A percentile compares a stretch with the other conserved stretches of the same genome.
Conservation (phyloP, 2,329 filamentous ascomycete species). For the Chalaropsis ovoidea region DNA sequence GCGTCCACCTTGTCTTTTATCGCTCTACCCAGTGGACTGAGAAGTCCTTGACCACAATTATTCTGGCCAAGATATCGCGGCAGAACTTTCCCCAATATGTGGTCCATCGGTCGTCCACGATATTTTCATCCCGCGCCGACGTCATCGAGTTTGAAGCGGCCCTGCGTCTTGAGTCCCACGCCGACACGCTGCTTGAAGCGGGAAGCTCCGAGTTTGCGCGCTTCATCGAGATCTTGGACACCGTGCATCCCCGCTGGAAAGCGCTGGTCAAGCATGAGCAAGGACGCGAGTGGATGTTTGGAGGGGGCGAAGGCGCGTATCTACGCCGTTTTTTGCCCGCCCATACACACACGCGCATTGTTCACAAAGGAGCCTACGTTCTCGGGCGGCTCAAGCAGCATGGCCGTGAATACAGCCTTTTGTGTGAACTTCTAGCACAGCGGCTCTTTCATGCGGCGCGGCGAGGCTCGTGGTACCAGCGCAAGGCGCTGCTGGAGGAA, state of each 20-base stretch:
- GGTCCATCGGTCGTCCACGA: constrained; percentile 78
- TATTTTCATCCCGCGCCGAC: constrained; percentile 65
- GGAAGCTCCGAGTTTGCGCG: constrained; percentile 58
- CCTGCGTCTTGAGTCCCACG: constrained; percentile 66
- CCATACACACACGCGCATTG: constrained; percentile 85
- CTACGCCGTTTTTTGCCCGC: constrained; percentile 80
- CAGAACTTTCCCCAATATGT: constrained; percentile 84
- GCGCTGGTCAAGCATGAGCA: constrained; percentile 62
- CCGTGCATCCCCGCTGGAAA: constrained; percentile 73
- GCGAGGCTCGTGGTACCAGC: constrained; percentile 88
- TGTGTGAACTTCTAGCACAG: constrained; percentile 67
- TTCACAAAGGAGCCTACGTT: constrained; percentile 75
- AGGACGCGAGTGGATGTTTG: constrained; percentile 68
- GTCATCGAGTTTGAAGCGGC: constrained; percentile 85
- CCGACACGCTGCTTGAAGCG: constrained; percentile 75
- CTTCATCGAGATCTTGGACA: constrained; percentile 62
- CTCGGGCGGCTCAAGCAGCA: constrained; percentile 76
- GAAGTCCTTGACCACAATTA: constrained; percentile 89
- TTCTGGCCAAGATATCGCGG: constrained; percentile 78
- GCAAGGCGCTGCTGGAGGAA: constrained; percentile 87
- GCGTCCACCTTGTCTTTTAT: constrained; percentile 93
- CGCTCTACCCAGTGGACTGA: constrained; percentile 95
- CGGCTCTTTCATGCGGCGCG: constrained; percentile 74
- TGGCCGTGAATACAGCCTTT: constrained; percentile 60
- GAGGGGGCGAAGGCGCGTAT: constrained; percentile 78